These are phyloP conservation scores for Wolfiporia cocos DNA, from an alignment of 1,284 basidiomycete species.

Conservation along the genomic window DNA sequence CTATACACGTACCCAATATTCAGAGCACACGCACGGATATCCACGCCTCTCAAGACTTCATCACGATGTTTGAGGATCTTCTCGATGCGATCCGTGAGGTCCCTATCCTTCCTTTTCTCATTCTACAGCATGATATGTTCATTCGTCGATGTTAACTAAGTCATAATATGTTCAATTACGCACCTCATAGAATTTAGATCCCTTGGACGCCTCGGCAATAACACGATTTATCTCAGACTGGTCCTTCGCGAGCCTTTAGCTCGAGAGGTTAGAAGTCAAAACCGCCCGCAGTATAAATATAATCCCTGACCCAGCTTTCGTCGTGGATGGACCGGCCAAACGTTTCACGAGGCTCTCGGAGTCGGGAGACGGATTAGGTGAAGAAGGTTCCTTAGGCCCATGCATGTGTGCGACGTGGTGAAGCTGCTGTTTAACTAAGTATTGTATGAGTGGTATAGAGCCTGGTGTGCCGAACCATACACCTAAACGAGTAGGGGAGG, in stretches of 20 bases:
- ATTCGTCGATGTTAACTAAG: background rate
- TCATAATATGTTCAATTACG: too few species aligned
- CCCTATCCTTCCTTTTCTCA: slow-evolving; percentile 79
- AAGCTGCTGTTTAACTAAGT: too few species aligned
- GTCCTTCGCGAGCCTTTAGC: slow-evolving; percentile 59
- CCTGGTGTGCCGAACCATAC: too few species aligned
- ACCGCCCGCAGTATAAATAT: background rate
- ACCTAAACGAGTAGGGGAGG: too few species aligned
- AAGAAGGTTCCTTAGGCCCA: slow-evolving; percentile 1
- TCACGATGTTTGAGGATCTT: slow-evolving; percentile 63
- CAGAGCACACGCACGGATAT: slow-evolving; percentile 45
- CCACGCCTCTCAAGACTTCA: slow-evolving; percentile 47
- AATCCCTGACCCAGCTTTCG: slow-evolving; percentile 61
- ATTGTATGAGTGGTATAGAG: too few species aligned
- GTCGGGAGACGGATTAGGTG: slow-evolving; percentile 43
- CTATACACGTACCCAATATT: background rate
- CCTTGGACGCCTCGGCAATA: slow-evolving; percentile 77
- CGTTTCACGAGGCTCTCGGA: slow-evolving; percentile 64
- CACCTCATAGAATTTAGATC: slow-evolving; percentile 81
- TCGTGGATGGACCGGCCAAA: slow-evolving; percentile 71
- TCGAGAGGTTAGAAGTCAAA: background rate
- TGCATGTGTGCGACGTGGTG: too few species aligned
- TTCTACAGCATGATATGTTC: slow-evolving; percentile 39
- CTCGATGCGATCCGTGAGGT: slow-evolving; percentile 67
- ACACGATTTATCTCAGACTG: slow-evolving; percentile 76